These are phyloP conservation scores for Pseudozyma sp. DNA, from an alignment of 1,284 basidiomycete genomes.

Conservation along the genomic window DNA sequence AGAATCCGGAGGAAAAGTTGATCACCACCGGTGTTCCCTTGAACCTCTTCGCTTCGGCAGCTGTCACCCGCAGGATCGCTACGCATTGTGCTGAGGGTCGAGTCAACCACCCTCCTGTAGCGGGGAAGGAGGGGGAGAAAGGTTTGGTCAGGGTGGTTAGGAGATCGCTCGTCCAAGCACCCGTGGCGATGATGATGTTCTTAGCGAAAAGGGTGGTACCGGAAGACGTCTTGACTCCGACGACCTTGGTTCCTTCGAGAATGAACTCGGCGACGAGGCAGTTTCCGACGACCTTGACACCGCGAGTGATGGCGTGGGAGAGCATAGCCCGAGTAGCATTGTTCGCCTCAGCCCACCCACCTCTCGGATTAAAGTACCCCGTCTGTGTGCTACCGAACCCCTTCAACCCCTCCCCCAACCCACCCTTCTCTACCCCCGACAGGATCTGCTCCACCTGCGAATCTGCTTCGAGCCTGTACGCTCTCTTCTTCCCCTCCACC, in stretches of 20 bases:
- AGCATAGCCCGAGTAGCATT: conserved; percentile 77
- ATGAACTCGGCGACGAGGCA: conserved; percentile 72
- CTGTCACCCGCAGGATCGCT: conserved; percentile 79
- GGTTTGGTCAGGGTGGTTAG: conserved; percentile 74
- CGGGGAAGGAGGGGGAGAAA: conserved; percentile 16
- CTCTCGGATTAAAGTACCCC: conserved; percentile 80
- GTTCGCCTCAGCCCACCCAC: conserved; percentile 86
- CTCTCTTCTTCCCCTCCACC: conserved; percentile 8
- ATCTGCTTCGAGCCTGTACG: conserved; percentile 26
- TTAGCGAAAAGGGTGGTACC: conserved; percentile 74
- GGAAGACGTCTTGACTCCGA: conserved; percentile 76
- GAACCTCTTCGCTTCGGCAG: conserved; percentile 77
- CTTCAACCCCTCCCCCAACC: conserved; percentile 23
- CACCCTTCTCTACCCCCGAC: neutral
- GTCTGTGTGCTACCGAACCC: conserved; percentile 42
- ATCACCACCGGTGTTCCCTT: conserved; percentile 78
- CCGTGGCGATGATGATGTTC: conserved; percentile 77
- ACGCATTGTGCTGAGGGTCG: conserved; percentile 74
- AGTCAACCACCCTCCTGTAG: conserved; percentile 31
- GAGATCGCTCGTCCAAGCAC: conserved; percentile 84
- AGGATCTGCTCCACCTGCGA: conserved; percentile 14
- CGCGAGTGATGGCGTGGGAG: conserved; percentile 74
- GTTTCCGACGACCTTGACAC: conserved; percentile 75
- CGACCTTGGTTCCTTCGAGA: conserved; percentile 71
- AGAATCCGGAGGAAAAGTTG: conserved; percentile 73